Percentiles rank a stretch among this genome's conserved stretches.
These are phyloP conservation scores for Paecilomyces niveus DNA, from an alignment of 2,329 filamentous ascomycete genomes.

Conservation along the genomic window DNA sequence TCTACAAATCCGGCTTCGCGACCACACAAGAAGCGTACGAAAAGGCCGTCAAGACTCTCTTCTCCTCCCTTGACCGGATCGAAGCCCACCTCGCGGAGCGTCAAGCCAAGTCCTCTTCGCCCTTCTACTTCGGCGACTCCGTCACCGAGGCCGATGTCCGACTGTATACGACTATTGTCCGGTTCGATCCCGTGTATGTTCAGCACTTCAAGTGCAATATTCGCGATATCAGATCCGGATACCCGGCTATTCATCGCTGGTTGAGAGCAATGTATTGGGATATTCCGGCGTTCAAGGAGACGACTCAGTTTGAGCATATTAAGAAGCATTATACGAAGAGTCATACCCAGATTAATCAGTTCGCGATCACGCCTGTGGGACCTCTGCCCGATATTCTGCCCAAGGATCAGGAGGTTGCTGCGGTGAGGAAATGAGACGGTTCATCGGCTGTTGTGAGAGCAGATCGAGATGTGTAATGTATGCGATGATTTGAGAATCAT, in stretches of 20 bases:
- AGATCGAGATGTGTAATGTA: neutral
- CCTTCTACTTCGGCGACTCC: conserved; percentile 66
- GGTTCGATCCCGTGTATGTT: conserved; percentile 72
- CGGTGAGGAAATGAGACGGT: conserved; percentile 8
- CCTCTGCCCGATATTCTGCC: conserved; percentile 76
- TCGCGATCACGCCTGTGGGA: conserved; percentile 73
- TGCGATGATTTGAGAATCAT: neutral
- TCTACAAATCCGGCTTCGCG: conserved; percentile 66
- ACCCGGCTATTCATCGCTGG: conserved; percentile 75
- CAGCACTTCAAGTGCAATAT: conserved; percentile 81
- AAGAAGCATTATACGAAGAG: conserved; percentile 70
- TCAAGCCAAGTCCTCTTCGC: conserved; percentile 27
- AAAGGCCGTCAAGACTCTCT: conserved; percentile 62
- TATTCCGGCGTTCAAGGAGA: conserved; percentile 66
- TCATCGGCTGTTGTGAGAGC: neutral
- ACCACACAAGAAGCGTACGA: conserved; percentile 79
- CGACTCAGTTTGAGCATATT: conserved; percentile 92
- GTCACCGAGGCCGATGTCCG: conserved; percentile 79
- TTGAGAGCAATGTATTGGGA: conserved; percentile 81
- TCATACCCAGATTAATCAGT: conserved; percentile 58
- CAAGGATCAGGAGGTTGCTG: conserved; percentile 66
- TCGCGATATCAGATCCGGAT: conserved; percentile 74
- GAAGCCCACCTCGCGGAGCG: conserved; percentile 59
- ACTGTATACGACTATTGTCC: conserved; percentile 64
- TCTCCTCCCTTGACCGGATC: conserved; percentile 67